Evolutionary conservation across 495 filamentous ascomycete genomes (phyloP), one percentile per base, ranked within the genome.

Genomic region (Hyphodiscus hymeniophilus): DNA sequence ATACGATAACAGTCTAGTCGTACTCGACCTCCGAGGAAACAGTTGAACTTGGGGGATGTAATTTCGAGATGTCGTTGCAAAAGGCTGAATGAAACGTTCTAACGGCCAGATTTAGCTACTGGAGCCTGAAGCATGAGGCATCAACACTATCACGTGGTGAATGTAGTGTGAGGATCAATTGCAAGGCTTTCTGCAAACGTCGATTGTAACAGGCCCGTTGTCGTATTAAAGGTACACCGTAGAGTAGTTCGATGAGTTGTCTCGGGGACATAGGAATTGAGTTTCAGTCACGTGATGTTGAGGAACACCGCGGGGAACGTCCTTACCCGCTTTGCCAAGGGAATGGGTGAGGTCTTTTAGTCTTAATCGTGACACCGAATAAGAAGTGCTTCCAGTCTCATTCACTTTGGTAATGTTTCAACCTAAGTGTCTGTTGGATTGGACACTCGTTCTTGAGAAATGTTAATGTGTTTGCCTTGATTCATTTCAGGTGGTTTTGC

Each of bases 131-230:
- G n/a, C n/a, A n/a, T 47, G 11, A 8, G 26, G 26, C 26, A 28
- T 10, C 4, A 28, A 4, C 43, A 52, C 47, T 20, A 26, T 23
- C 50, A 30, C 31, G 28, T 5, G 31, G 50, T 26, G 35, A 22
- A 35, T 28, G 50, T 47, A 42, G 38, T 4, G 26, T 8, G 42
- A 21, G 22, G n/a, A n/a, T n/a, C n/a, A n/a, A 33, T 28, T 3
- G 12, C 15, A 21, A 46, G 47, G 39, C 47, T 43, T 23, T 24
- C n/a, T 46, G 42, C 49, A 52, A 26, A 52, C 34, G 35, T 46
- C 26, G 39, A 15, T 46, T 46, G 49, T 42, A 35, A 6, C 49
- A 52, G 33, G 40, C 42, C 38, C 42, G 50, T 52, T 28, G 33
- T n/a, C 36, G 43, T 43, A 15, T 20, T 36, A n/a, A 34, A 6